Percentiles rank a stretch among this genome's conserved stretches.
phyloP scores from a whole-genome alignment of 208 protist genomes.

The Porcisia deanei region DNA sequence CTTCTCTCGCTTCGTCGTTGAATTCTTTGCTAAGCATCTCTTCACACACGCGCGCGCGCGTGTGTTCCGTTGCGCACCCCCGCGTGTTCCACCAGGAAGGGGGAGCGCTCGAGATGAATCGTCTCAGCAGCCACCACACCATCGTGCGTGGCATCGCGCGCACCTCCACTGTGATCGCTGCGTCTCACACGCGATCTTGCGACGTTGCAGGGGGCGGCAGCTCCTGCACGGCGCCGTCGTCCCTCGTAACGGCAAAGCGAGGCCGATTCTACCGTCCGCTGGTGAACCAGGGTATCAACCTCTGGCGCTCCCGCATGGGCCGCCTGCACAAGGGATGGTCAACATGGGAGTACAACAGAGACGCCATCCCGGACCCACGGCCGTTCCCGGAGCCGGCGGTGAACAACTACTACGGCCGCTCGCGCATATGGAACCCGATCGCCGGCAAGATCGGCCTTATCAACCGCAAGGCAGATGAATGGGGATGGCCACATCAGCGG shows the following conservation, averaged over 20 bases:
- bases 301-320: slow-evolving; percentile 84
- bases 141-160: slow-evolving; percentile 7
- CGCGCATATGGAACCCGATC: slow-evolving; percentile 85
- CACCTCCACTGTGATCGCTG: neutral
- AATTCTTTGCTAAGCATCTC: no score
- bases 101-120: slow-evolving; percentile 11
- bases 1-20: no score
- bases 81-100: neutral
- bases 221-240: slow-evolving; percentile 3
- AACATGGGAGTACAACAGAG: slow-evolving; percentile 79
- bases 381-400: slow-evolving; percentile 82
- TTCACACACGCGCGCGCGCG: neutral
- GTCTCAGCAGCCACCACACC: slow-evolving; percentile 10
- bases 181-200: neutral
- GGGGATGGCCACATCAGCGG: slow-evolving; percentile 71
- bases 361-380: slow-evolving; percentile 62
- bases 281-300: slow-evolving; percentile 78
- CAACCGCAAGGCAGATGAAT: slow-evolving; percentile 77
- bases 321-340: slow-evolving; percentile 74
- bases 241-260: slow-evolving; percentile 27
- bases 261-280: slow-evolving; percentile 84
- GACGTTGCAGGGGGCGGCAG: neutral
- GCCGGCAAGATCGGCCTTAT: slow-evolving; percentile 83
- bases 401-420: slow-evolving; percentile 89
- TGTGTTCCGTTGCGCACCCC: neutral